Conservation (phyloP, 2,329 filamentous ascomycete genomes). For the Xylaria sp. region DNA sequence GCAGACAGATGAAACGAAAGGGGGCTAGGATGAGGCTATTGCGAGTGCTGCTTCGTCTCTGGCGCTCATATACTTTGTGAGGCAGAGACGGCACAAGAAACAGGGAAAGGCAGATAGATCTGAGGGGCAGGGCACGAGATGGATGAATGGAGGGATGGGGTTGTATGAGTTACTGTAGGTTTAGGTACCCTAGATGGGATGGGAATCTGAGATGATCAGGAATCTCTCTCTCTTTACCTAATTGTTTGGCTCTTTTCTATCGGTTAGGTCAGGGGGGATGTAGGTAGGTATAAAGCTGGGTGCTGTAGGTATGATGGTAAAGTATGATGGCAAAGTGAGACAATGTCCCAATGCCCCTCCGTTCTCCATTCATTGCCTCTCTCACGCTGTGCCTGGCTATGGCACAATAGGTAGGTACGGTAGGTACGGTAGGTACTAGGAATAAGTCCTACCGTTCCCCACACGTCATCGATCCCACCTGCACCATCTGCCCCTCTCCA, state of each 20-base stretch:
- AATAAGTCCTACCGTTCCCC: slow-evolving; percentile 19
- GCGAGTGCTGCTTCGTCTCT: neutral
- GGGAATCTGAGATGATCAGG: too few species aligned
- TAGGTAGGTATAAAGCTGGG: neutral
- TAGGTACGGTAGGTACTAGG: neutral
- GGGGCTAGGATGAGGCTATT: neutral
- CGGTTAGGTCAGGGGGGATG: neutral
- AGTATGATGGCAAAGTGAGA: too few species aligned
- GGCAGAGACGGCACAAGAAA: neutral
- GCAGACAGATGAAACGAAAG: neutral
- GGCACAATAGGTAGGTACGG: neutral
- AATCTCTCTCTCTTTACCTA: too few species aligned
- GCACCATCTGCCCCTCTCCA: neutral
- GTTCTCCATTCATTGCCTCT: neutral
- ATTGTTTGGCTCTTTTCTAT: too few species aligned
- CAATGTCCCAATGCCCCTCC: too few species aligned
- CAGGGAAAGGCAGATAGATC: too few species aligned
- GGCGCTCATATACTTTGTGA: neutral
- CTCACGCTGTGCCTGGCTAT: too few species aligned
- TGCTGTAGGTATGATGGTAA: too few species aligned
- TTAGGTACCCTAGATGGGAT: too few species aligned
- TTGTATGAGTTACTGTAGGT: too few species aligned
- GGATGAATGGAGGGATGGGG: too few species aligned
- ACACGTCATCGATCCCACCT: slow-evolving; percentile 34
- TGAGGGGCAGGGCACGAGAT: too few species aligned